These are phyloP conservation scores for Quercus suber DNA, from an alignment of 306 rosid genomes.

Conservation along the genomic window DNA sequence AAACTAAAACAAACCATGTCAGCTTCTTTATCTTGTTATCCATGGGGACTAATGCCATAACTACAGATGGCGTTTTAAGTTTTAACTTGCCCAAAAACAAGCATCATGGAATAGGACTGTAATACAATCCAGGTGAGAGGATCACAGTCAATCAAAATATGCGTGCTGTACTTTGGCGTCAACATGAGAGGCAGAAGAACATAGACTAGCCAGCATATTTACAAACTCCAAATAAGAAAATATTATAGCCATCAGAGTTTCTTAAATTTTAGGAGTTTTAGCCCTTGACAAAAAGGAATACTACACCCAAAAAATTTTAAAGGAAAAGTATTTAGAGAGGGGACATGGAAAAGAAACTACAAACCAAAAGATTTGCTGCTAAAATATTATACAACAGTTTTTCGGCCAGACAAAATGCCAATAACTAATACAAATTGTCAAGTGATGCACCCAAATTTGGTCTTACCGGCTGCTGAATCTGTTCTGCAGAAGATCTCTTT, in stretches of 20 bases:
- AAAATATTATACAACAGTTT: not conserved
- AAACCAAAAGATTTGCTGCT: not conserved
- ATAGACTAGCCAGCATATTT: not conserved
- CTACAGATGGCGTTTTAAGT: not conserved
- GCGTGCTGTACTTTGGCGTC: not conserved
- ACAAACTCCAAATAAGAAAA: not conserved
- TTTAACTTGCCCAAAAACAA: not conserved
- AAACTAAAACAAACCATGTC: not conserved
- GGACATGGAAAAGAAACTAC: not conserved
- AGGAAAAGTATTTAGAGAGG: not conserved
- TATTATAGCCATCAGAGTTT: not conserved
- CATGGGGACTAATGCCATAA: not conserved
- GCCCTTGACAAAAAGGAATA: not conserved
- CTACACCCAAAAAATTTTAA: not conserved
- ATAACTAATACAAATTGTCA: not conserved
- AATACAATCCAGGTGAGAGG: not conserved
- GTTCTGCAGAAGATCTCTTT: conserved; percentile 40
- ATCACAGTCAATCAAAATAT: not conserved
- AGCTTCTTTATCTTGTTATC: not conserved
- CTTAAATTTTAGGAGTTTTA: not conserved
- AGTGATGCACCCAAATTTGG: conserved; percentile 13
- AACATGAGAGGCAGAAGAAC: not conserved
- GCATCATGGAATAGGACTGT: not conserved
- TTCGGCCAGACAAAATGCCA: not conserved
- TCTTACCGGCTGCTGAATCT: conserved; percentile 52